Percentiles rank a stretch among this genome's conserved stretches.
Evolutionary conservation across 768 basidiomycete genomes (phyloP).

Genomic region (Suillus americanus): DNA sequence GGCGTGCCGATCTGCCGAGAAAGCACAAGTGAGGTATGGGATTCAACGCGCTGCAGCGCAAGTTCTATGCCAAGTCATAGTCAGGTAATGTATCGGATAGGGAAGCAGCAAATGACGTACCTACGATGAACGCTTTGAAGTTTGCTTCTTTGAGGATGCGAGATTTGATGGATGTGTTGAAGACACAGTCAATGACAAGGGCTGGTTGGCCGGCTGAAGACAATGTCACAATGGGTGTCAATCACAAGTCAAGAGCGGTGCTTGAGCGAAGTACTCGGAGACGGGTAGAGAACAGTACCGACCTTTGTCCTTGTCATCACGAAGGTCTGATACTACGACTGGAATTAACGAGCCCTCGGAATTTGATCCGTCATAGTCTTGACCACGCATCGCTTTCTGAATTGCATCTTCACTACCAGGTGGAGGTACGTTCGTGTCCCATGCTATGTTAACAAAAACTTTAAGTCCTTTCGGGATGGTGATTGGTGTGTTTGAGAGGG

Average conservation of each 20-base stretch:
- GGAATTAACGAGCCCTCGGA: conserved; percentile 61
- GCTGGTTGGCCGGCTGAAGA: conserved; percentile 63
- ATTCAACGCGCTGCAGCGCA: conserved; percentile 65
- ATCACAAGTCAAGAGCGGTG: conserved; percentile 3
- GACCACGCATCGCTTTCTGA: conserved; percentile 55
- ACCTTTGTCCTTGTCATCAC: conserved; percentile 73
- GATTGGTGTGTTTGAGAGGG: conserved; percentile 30
- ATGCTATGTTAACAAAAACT: conserved; percentile 75
- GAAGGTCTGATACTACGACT: conserved; percentile 64
- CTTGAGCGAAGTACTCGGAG: conserved; percentile 5
- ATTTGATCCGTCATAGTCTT: conserved; percentile 40
- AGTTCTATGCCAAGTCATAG: conserved; percentile 46
- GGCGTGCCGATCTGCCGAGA: conserved; percentile 72
- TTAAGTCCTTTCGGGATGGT: conserved; percentile 52
- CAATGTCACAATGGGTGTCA: neutral
- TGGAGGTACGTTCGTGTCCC: conserved; percentile 68
- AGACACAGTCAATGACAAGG: conserved; percentile 74
- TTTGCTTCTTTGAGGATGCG: conserved; percentile 57
- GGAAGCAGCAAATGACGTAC: conserved; percentile 36
- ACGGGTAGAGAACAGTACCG: conserved; percentile 16
- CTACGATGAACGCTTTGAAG: conserved; percentile 70
- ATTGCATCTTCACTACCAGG: conserved; percentile 57
- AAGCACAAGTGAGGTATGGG: conserved; percentile 54
- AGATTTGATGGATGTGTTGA: conserved; percentile 57
- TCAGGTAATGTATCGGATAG: conserved; percentile 15